Evolutionary conservation across 495 filamentous ascomycete genomes (phyloP).

Genomic region (Penicillium tannophilum): DNA sequence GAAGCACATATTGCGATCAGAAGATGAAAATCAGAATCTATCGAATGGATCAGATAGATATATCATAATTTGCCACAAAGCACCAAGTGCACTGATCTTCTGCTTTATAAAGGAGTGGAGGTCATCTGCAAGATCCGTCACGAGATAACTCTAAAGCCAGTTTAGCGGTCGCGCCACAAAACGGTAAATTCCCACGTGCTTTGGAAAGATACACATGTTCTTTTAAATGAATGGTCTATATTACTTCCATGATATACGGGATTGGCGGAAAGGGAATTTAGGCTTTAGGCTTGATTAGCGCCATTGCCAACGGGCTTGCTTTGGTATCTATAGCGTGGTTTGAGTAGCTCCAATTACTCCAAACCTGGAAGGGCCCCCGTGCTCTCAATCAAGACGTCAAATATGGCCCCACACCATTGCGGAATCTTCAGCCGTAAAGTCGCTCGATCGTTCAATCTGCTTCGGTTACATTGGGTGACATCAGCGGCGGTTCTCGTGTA

Average conservation of each 20-base stretch:
- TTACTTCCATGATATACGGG: background rate
- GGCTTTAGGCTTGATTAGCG: background rate
- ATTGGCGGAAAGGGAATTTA: background rate
- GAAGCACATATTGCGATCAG: no score
- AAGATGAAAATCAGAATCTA: no score
- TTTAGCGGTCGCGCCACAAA: background rate
- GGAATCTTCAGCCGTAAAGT: no score
- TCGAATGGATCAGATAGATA: no score
- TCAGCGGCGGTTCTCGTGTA: background rate
- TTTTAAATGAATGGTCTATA: background rate
- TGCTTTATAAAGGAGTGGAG: background rate
- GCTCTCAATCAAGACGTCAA: no score
- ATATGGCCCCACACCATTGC: no score
- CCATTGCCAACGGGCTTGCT: background rate
- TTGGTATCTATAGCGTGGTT: no score
- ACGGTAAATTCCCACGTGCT: background rate
- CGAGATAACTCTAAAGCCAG: background rate
- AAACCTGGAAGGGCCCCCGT: no score
- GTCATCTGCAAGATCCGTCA: constrained; percentile 1
- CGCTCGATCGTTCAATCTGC: no score
- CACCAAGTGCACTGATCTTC: background rate
- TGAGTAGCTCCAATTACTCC: no score
- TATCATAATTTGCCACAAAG: background rate
- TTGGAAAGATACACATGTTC: background rate
- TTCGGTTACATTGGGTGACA: background rate